These are phyloP conservation scores for Micractinium sp. DNA, from an alignment of 139 green algal species.

Conservation along the genomic window DNA sequence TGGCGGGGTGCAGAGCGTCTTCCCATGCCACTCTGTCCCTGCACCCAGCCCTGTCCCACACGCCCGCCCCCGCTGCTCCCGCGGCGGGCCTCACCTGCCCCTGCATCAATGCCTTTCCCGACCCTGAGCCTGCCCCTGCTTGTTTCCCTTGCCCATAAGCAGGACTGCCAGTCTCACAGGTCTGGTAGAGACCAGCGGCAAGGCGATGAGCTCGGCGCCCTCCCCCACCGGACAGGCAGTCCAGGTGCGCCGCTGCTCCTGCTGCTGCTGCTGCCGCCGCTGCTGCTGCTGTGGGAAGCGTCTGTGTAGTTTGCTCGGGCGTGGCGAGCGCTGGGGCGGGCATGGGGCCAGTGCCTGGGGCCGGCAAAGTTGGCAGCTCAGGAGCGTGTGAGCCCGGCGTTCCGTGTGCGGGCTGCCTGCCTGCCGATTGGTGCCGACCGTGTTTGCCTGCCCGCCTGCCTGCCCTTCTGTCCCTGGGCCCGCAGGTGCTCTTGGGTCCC, in stretches of 20 bases:
- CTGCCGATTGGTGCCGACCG: neutral
- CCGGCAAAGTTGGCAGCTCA: too few relatives aligned
- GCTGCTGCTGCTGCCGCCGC: too few relatives aligned
- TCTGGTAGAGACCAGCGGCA: neutral
- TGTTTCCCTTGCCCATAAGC: neutral
- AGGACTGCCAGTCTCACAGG: conserved; percentile 10
- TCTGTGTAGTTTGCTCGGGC: neutral
- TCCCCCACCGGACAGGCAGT: conserved; percentile 18
- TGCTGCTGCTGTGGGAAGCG: neutral
- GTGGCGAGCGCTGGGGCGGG: too few relatives aligned
- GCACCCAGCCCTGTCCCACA: neutral
- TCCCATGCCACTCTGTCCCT: neutral
- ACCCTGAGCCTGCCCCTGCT: too few relatives aligned
- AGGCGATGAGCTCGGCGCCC: neutral
- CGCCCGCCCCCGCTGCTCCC: too few relatives aligned
- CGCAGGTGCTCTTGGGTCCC: conserved; percentile 51
- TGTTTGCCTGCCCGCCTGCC: neutral
- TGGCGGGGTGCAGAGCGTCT: too few relatives aligned
- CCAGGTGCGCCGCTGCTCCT: conserved; percentile 4
- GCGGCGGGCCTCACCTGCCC: too few relatives aligned
- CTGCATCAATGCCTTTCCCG: too few relatives aligned
- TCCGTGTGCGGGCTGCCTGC: neutral
- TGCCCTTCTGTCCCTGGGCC: neutral
- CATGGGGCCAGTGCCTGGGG: too few relatives aligned
- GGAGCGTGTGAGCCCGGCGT: too few relatives aligned